phyloP scores from a whole-genome alignment of 164 flowering plant genomes.

The Sextonia rubra region DNA sequence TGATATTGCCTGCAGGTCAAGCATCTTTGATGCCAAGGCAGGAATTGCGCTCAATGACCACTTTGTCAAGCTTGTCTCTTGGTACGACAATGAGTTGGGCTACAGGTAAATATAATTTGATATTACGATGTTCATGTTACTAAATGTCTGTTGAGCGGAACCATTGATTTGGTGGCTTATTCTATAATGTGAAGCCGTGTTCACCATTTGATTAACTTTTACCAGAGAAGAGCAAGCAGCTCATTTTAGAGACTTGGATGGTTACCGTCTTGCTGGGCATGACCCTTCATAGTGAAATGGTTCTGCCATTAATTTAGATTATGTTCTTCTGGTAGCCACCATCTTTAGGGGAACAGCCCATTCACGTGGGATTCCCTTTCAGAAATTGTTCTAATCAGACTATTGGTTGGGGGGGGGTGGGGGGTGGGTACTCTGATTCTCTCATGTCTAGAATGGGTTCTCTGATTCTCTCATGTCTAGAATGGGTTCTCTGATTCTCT shows the following conservation, averaged over 20 bases:
- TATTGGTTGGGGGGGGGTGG: no score
- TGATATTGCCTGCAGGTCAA: slow-evolving; percentile 34
- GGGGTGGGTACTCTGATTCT: no score
- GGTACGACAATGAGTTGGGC: slow-evolving; percentile 82
- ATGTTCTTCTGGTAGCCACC: not conserved
- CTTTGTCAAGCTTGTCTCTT: slow-evolving; percentile 52
- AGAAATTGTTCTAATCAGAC: not conserved
- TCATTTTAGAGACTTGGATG: no score
- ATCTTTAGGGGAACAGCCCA: not conserved
- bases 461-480: no score
- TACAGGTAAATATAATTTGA: slow-evolving; percentile 41
- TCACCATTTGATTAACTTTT: not conserved
- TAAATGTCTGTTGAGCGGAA: not conserved
- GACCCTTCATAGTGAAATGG: not conserved
- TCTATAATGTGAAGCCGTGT: not conserved
- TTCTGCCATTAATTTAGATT: not conserved
- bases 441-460: no score
- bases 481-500: no score
- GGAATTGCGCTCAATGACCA: slow-evolving; percentile 58
- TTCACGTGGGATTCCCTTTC: not conserved
- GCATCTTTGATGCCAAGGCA: slow-evolving; percentile 73
- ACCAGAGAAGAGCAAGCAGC: not conserved
- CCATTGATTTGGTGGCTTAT: not conserved
- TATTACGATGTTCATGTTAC: not conserved
- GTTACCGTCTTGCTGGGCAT: not conserved